Percentiles rank a stretch among this genome's conserved stretches.
Conservation (phyloP, 176 grass and related monocot genomes). For the Olyra latifolia region DNA sequence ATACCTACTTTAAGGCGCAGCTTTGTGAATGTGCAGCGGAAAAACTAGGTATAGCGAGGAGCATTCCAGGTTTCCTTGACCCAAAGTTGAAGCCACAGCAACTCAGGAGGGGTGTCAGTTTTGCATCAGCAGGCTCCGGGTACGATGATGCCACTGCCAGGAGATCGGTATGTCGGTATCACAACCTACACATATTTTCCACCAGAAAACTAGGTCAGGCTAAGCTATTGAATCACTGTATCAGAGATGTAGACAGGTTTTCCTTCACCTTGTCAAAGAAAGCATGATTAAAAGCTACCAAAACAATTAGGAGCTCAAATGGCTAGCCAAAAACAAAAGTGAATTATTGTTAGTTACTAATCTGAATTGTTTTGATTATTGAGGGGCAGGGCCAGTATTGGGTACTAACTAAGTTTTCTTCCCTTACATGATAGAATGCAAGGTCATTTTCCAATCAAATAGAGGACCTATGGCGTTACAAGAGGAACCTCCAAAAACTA, state of each 20-base stretch:
- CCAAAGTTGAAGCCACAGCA: constrained; percentile 41
- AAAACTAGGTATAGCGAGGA: constrained; percentile 52
- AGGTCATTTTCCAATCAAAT: constrained; percentile 57
- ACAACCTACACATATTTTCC: constrained; percentile 19
- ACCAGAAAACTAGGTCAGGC: not conserved
- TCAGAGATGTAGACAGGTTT: not conserved
- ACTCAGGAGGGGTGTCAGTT: constrained; percentile 51
- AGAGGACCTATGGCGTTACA: constrained; percentile 56
- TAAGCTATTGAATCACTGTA: not conserved
- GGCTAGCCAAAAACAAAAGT: not conserved
- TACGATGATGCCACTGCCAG: constrained; percentile 59
- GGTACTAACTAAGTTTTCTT: constrained; percentile 6
- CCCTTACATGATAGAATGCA: constrained; percentile 39
- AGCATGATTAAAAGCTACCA: not conserved
- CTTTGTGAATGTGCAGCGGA: constrained; percentile 43
- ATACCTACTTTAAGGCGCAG: not conserved
- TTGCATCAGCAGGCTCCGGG: constrained; percentile 66
- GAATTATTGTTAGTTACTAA: not conserved
- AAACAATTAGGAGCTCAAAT: not conserved
- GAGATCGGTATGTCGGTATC: constrained; percentile 42
- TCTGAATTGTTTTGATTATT: not conserved
- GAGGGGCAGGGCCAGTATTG: not conserved
- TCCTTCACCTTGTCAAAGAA: not conserved
- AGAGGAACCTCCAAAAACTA: constrained; percentile 37
- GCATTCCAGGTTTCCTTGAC: constrained; percentile 57